Percentiles rank a stretch among this genome's conserved stretches.
Conservation (phyloP, 805 yeast genomes). For the Cyberlindnera lachancei region DNA sequence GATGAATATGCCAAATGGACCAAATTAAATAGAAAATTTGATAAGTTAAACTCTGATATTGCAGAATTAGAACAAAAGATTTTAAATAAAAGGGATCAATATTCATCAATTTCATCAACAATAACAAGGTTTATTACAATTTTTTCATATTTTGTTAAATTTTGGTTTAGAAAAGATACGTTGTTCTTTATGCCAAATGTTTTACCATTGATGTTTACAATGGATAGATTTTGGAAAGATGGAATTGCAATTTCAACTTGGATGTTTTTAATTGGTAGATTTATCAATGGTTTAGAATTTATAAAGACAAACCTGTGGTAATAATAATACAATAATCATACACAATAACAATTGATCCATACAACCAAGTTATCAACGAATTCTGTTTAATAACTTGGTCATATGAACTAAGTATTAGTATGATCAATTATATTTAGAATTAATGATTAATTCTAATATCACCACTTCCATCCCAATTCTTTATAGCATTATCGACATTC, state of each 20-base stretch:
- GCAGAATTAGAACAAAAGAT: constrained; percentile 3
- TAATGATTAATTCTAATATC: constrained; percentile 45
- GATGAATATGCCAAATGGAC: constrained; percentile 97
- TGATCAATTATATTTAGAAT: not conserved
- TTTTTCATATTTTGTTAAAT: constrained; percentile 4
- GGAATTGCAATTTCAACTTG: constrained; percentile 55
- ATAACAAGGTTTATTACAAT: constrained; percentile 1
- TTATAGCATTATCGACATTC: constrained; percentile 64
- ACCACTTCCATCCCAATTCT: constrained; percentile 68
- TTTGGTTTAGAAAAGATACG: constrained; percentile 12
- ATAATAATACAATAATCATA: not conserved
- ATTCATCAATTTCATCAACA: constrained; percentile 1
- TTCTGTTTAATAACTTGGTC: no score
- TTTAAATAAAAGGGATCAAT: not conserved
- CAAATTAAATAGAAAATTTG: constrained; percentile 56
- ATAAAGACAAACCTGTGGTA: constrained; percentile 5
- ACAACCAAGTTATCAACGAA: no score
- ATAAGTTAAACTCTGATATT: constrained; percentile 8
- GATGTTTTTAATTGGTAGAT: constrained; percentile 35
- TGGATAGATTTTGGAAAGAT: constrained; percentile 34
- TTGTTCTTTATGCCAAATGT: constrained; percentile 9
- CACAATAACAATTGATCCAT: not conserved
- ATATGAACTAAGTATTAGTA: not conserved
- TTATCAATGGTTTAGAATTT: constrained; percentile 21
- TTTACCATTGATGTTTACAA: constrained; percentile 30